Base-by-base conservation (phyloP, 2,329 filamentous ascomycete species). In the Cercospora brassicicola region DNA sequence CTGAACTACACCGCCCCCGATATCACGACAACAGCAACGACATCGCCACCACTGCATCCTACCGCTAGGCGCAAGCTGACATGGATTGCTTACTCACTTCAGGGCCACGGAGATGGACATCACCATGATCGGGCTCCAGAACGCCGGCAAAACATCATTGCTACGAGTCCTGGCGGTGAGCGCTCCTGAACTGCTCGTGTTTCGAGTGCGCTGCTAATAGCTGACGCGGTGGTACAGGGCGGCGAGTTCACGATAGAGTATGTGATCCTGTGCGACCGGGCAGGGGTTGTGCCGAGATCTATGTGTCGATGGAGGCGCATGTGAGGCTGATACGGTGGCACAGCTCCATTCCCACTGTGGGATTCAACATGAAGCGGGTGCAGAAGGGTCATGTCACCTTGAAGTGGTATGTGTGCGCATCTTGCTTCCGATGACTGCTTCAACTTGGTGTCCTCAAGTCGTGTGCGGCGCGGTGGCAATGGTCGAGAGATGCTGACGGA, bases 51-150 rank as follows among this genome's bases (percentile, higher is more conserved):
- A 70, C 62, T 59, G 62, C 36, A 67, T 59, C 53, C 60, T 66
- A 68, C 63, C 66, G 69, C 62, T 57, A 62, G 26, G 66, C 53
- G 55, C 36, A 59, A 53, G 64, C 72, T 74, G 72, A 75, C 68
- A 64, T 62, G 42, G 33, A 59, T 59, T 53, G 69, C 67, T 65
- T 56, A 66, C 59, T 57, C 66, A 65, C 72, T 78, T 72, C 76
- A 97, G 94, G 95, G 93, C 94, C 74, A 96, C 94, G 73, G 95
- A 99, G 85, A 97, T 99, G 94, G 95, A 99, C 83, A 94, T 99
- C 79, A 98, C 95, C 75, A 96, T 99, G 91, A 94, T 99, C 80
- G 95, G 95, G 26, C 84, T 99, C 78, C 95, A 99, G 80, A 98
- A 98, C 83, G 95, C 95, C 68, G 95, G 95, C 78, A 99, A 99